Base-by-base conservation (phyloP, 306 rosid genomes). In the Trifolium repens region DNA sequence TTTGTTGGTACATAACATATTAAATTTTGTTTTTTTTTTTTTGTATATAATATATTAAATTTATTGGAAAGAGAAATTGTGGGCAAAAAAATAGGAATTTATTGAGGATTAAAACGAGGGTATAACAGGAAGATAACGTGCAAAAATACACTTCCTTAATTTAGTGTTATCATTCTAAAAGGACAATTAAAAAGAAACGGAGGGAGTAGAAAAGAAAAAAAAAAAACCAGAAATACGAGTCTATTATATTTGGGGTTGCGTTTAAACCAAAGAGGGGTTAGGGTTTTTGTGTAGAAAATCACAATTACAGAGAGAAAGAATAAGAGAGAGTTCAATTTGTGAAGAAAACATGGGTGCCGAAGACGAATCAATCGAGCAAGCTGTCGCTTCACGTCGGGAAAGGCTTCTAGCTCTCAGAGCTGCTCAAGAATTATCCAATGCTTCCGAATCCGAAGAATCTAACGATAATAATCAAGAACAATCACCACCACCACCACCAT, bases 381-480 rank as follows among this genome's bases (percentile, higher is more conserved):
- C 84, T 34, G 94, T 75, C n/a, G 85, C 91, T 3, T 85, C 88
- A 0, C 97, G 99, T 52, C 84, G 85, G 22, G 99, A 94, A 79
- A 90, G 96, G 80, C 83, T 92, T 7, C 87, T 64, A 46, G 91
- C 99, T 19, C 91, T 92, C 6, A 89, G 87, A 80, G 88, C 93
- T 17, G 97, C 99, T 15, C 93, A 87, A 39, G 86, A 90, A 64
- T 82, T 94, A 50, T 73, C 84, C 37, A 86, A 10, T 79, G 74
- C 87, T 64, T 86, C 97, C 5, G 96, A 93, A 59, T 16, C 68
- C 15, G 53, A 72, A 40, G 43, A 72, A 27, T 2, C 67, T 8
- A 14, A 5, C 11, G 14, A 22, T 22, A 19, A 24, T 5, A 75
- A 75, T 11, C 52, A 76, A 46, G 69, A 30, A 2, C 81, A 68